Conservation (phyloP, 2,329 filamentous ascomycete genomes). For the Verticillium klebahnii region DNA sequence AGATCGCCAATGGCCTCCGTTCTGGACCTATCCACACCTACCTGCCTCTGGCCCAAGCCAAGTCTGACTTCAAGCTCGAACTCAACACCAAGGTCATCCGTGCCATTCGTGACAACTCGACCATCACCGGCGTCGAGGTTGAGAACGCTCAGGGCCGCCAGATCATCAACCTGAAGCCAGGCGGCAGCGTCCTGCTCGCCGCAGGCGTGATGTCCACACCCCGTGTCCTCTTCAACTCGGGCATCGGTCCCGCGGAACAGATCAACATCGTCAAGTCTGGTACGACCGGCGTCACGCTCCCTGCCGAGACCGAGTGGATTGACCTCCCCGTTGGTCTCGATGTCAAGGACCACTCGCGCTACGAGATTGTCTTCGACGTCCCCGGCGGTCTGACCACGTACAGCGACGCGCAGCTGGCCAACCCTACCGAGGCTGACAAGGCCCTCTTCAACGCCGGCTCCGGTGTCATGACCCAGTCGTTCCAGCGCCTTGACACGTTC, state of each 20-base stretch:
- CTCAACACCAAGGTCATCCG: constrained; percentile 17
- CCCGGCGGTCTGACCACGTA: constrained; percentile 13
- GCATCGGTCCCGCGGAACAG: constrained; percentile 46
- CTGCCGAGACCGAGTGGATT: constrained; percentile 47
- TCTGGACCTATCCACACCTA: constrained; percentile 27
- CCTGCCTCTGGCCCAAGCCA: constrained; percentile 26
- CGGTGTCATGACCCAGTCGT: constrained; percentile 17
- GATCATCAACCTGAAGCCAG: constrained; percentile 15
- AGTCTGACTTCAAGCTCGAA: constrained; percentile 30
- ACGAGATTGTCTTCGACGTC: constrained; percentile 14
- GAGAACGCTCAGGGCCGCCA: constrained; percentile 14
- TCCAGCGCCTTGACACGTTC: constrained; percentile 18
- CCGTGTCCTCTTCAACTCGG: constrained; percentile 52
- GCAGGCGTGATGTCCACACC: constrained; percentile 14
- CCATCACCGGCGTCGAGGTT: constrained; percentile 28
- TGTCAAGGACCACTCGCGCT: constrained; percentile 46
- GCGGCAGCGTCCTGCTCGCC: constrained; percentile 12
- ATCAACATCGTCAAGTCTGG: constrained; percentile 44
- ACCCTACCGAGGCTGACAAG: constrained; percentile 10
- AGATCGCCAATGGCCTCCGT: constrained; percentile 14
- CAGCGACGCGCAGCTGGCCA: constrained; percentile 6
- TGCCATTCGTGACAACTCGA: constrained; percentile 17
- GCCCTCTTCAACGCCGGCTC: constrained; percentile 15
- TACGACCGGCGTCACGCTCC: constrained; percentile 37
- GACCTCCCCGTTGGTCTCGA: constrained; percentile 54